Evolutionary conservation across 768 basidiomycete species (phyloP).

Genomic region (Phanerochaete sordida): DNA sequence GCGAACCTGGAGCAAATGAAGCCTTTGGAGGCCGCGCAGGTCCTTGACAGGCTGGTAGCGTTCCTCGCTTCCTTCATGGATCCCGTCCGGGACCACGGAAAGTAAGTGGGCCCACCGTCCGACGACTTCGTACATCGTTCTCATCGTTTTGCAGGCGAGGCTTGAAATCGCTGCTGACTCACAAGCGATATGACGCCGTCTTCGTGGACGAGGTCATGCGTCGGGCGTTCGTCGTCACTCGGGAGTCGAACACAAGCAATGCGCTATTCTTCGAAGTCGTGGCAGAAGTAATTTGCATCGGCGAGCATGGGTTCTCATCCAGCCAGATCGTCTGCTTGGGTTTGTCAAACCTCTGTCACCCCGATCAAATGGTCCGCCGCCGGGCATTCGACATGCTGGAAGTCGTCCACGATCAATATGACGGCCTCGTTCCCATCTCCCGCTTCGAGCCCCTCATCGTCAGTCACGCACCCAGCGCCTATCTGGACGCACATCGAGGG

Average conservation of each 20-base stretch:
- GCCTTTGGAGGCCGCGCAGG: conserved; percentile 47
- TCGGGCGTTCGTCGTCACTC: conserved; percentile 61
- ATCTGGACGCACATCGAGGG: conserved; percentile 75
- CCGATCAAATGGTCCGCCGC: conserved; percentile 57
- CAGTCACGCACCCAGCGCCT: conserved; percentile 71
- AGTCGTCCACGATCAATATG: conserved; percentile 61
- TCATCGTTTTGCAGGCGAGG: conserved; percentile 56
- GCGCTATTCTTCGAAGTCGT: conserved; percentile 77
- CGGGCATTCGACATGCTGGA: conserved; percentile 78
- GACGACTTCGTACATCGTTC: not conserved
- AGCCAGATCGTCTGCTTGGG: conserved; percentile 74
- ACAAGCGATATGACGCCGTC: conserved; percentile 48
- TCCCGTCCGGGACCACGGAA: conserved; percentile 52
- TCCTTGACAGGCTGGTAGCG: conserved; percentile 65
- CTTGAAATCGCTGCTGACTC: conserved; percentile 61
- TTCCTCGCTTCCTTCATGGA: conserved; percentile 60
- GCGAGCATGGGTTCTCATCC: conserved; percentile 59
- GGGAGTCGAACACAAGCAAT: conserved; percentile 51
- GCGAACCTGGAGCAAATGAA: conserved; percentile 43
- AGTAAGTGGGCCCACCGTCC: conserved; percentile 43
- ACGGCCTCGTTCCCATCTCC: conserved; percentile 65
- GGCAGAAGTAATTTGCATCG: conserved; percentile 60
- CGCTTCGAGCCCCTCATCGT: conserved; percentile 72
- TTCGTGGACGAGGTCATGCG: conserved; percentile 64
- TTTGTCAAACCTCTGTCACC: conserved; percentile 81